These are phyloP conservation scores for Chaetoscypha palmicola DNA, from an alignment of 2,329 filamentous ascomycete genomes.

Conservation along the genomic window DNA sequence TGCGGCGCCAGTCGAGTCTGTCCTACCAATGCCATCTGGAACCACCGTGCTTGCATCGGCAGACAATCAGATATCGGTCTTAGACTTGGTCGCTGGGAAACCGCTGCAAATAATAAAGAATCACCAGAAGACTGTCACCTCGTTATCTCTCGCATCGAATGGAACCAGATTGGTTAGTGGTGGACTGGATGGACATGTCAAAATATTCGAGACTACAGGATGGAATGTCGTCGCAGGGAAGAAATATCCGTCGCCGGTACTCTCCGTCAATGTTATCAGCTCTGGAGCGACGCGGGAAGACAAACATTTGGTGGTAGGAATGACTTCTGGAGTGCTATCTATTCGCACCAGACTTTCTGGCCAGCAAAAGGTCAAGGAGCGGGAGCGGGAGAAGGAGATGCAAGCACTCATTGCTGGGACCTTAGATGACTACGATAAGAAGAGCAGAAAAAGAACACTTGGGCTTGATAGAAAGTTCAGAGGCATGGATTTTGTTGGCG, in stretches of 20 bases:
- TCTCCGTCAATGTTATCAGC: conserved; percentile 72
- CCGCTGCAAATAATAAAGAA: conserved; percentile 82
- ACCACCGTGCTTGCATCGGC: conserved; percentile 81
- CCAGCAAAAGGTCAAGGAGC: conserved; percentile 67
- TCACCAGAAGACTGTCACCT: conserved; percentile 96
- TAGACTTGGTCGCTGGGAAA: conserved; percentile 87
- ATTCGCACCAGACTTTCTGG: conserved; percentile 84
- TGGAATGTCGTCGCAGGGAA: conserved; percentile 96
- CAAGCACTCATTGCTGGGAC: conserved; percentile 69
- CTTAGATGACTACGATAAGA: conserved; percentile 70
- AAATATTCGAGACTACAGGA: conserved; percentile 86
- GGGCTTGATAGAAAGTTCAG: conserved; percentile 54
- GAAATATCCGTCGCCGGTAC: conserved; percentile 88
- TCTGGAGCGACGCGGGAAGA: conserved; percentile 66
- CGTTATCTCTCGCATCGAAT: conserved; percentile 72
- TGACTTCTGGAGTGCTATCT: conserved; percentile 88
- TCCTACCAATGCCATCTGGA: conserved; percentile 80
- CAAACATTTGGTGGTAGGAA: conserved; percentile 88
- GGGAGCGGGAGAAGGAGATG: conserved; percentile 79
- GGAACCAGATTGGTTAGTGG: conserved; percentile 78
- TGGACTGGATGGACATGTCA: conserved; percentile 90
- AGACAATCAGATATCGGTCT: conserved; percentile 79
- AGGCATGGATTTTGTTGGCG: conserved; percentile 74
- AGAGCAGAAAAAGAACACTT: conserved; percentile 56
- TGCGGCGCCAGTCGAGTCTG: conserved; percentile 76